Evolutionary conservation across 1,284 basidiomycete species (phyloP).

Genomic region (Ceratobasidium sp.): DNA sequence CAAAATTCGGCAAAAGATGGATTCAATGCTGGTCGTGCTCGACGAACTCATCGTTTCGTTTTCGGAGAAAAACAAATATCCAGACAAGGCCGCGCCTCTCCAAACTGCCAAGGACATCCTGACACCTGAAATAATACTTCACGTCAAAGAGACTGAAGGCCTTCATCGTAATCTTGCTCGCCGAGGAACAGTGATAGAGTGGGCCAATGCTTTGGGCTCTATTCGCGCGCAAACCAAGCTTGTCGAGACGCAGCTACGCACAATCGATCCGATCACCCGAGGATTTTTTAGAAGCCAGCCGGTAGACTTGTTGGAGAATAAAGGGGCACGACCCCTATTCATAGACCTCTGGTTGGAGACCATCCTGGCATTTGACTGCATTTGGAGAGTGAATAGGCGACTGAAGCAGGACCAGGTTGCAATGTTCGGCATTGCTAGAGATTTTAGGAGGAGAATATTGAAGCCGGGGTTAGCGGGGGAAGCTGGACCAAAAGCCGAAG

Average conservation of each 20-base stretch:
- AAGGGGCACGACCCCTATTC: not conserved
- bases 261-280: not conserved
- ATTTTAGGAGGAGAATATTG: not conserved
- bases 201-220: not conserved
- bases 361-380: not conserved
- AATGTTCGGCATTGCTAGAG: not conserved
- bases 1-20: not conserved
- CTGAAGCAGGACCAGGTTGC: slow-evolving; percentile 7
- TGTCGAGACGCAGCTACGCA: not conserved
- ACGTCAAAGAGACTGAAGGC: not conserved
- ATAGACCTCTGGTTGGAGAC: not conserved
- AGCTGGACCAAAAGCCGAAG: not conserved
- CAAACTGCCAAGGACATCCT: not conserved
- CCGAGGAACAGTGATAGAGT: not conserved
- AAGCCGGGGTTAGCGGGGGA: not conserved
- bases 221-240: not conserved
- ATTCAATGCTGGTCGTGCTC: not conserved
- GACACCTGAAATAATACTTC: not conserved
- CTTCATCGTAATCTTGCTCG: not conserved
- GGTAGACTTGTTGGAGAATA: not conserved
- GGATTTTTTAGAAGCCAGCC: not conserved
- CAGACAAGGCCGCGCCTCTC: not conserved
- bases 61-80: not conserved
- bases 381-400: slow-evolving; percentile 13
- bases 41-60: not conserved